Base-by-base conservation (phyloP, 352 stramenopile species). In the Globisporangium nodosum region DNA sequence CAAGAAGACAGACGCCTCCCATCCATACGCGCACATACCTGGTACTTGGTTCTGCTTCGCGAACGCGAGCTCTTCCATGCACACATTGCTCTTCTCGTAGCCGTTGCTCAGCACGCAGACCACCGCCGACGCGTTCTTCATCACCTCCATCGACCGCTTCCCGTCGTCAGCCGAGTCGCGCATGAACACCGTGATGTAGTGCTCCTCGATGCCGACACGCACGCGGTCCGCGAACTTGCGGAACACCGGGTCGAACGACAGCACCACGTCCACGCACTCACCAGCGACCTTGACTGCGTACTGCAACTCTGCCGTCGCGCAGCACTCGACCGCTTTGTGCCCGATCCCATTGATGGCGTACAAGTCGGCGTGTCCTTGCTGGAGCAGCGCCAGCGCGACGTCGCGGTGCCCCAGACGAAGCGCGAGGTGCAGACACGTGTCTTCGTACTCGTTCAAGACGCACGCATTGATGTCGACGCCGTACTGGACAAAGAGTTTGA, bases 171-270 rank as follows among this genome's bases (percentile, higher is more conserved):
- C 30, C 37, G 68, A 57, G 55, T 71, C 68, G 20, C 82, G 70
- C 76, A 92, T 89, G 51, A 71, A 92, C 20, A 85, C 81, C 3
- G 81, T 92, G 61, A 93, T 77, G 39, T 70, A 88, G 56, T 84
- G 82, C 37, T 87, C 70, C 60, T 93, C 81, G 56, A 93, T 86
- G 13, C 78, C 78, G 2, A 58, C 47, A n/a, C 80, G 77, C 15
- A 91, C 62, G 18, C 71, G 73, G 47, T 88, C 69, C 0, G 84
- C 84, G 33, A 93, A 87, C 8, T 61, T 52, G 4, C 74, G 68
- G 53, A 88, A 88, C n/a, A 69, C 65, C 0, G 78, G 74, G 18
- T 90, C 82, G 63, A 90, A 92, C 24, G 79, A 91, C 16, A 94
- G 66, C 58, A 94, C 79, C 27, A 94, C 79, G 56, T 94, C 85